phyloP scores from a whole-genome alignment of 2,329 filamentous ascomycete genomes.

The Hypocreales sp. region DNA sequence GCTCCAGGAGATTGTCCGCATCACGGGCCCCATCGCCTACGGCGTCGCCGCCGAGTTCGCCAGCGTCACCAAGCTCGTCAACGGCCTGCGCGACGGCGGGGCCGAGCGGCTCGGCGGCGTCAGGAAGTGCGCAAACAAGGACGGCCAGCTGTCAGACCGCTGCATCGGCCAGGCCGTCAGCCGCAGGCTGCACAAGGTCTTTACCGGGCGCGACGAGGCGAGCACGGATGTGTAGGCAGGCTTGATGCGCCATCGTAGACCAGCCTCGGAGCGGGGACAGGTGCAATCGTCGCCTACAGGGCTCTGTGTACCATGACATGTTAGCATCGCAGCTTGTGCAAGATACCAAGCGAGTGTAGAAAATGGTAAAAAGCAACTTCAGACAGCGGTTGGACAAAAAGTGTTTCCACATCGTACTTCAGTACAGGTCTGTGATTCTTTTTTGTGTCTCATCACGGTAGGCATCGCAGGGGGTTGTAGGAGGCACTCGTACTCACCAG shows the following conservation, averaged over 20 bases:
- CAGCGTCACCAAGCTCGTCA: slow-evolving; percentile 40
- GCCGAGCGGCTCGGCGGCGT: slow-evolving; percentile 47
- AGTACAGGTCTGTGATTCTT: slow-evolving; percentile 74
- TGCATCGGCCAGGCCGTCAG: slow-evolving; percentile 43
- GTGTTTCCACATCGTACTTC: slow-evolving; percentile 54
- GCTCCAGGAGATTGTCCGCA: slow-evolving; percentile 58
- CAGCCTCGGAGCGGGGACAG: no score
- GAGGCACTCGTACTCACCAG: no score
- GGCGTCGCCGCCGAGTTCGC: slow-evolving; percentile 49
- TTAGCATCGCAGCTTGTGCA: no score
- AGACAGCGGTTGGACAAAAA: slow-evolving; percentile 75
- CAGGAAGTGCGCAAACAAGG: slow-evolving; percentile 37
- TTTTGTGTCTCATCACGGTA: slow-evolving; percentile 52
- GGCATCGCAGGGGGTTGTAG: no score
- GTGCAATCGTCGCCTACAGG: no score
- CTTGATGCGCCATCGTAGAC: no score
- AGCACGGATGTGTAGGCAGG: slow-evolving; percentile 35
- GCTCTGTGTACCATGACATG: no score
- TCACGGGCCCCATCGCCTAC: slow-evolving; percentile 58
- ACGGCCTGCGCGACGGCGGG: slow-evolving; percentile 41
- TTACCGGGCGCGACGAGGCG: slow-evolving; percentile 37
- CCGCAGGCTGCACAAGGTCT: slow-evolving; percentile 42
- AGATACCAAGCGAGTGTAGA: no score
- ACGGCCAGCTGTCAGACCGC: slow-evolving; percentile 39
- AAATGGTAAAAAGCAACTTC: slow-evolving; percentile 19